Percentiles rank a stretch among this genome's conserved stretches.
phyloP scores from a whole-genome alignment of 495 filamentous ascomycete genomes.

The Acidiella bohemica region DNA sequence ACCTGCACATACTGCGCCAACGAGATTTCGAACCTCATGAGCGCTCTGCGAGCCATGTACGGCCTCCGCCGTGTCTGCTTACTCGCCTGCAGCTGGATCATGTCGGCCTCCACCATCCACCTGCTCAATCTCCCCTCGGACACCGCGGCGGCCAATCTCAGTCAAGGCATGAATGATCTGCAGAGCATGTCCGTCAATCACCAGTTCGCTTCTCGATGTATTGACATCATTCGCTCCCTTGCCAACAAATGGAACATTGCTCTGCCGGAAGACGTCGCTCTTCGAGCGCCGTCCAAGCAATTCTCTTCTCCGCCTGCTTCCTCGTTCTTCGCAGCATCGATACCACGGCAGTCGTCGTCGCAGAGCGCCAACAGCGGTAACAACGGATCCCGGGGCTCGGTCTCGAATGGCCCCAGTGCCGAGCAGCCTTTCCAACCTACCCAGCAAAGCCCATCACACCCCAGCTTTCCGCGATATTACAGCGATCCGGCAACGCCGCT shows the following conservation, averaged over 20 bases:
- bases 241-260: conserved; percentile 43
- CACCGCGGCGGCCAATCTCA: conserved; percentile 10
- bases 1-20: conserved; percentile 49
- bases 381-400: conserved; percentile 1
- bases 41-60: conserved; percentile 46
- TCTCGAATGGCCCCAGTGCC: background rate
- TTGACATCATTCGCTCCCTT: conserved; percentile 44
- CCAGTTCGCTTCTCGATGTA: conserved; percentile 42
- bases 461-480: background rate
- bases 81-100: conserved; percentile 46
- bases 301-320: conserved; percentile 1
- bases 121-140: conserved; percentile 28
- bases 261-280: conserved; percentile 17
- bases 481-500: conserved; percentile 9
- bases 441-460: background rate
- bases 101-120: conserved; percentile 46
- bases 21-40: conserved; percentile 43
- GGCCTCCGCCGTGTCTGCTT: conserved; percentile 43
- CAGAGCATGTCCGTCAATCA: conserved; percentile 46
- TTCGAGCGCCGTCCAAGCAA: background rate
- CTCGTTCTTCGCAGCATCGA: conserved; percentile 15
- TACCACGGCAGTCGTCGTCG: conserved; percentile 4
- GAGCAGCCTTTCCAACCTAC: conserved; percentile 10
- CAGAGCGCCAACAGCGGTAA: conserved; percentile 1
- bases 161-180: conserved; percentile 33